These are phyloP conservation scores for Scedosporium apiospermum DNA, from an alignment of 2,329 filamentous ascomycete genomes.

Conservation along the genomic window DNA sequence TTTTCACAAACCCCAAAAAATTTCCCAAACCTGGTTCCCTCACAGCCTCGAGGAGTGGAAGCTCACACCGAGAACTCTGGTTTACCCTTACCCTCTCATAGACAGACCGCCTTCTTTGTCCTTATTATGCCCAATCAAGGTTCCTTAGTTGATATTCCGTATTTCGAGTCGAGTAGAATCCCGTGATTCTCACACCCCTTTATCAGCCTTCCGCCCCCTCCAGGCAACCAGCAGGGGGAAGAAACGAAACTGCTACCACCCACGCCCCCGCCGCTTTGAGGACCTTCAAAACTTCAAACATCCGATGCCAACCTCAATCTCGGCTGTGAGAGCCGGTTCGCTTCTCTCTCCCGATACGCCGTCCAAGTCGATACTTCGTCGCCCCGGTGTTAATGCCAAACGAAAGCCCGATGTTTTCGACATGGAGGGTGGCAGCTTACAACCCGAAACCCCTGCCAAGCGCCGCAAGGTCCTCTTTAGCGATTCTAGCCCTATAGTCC, in stretches of 20 bases:
- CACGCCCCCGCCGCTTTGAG: neutral
- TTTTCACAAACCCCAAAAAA: neutral
- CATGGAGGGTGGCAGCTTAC: slow-evolving; percentile 27
- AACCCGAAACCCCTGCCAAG: slow-evolving; percentile 36
- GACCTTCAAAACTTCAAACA: neutral
- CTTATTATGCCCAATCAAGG: neutral
- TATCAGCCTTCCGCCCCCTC: neutral
- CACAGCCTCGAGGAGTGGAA: neutral
- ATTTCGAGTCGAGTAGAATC: neutral
- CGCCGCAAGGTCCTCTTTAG: slow-evolving; percentile 50
- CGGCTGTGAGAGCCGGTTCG: neutral
- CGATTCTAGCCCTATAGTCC: slow-evolving; percentile 45
- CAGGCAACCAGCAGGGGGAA: neutral
- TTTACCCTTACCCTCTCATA: neutral
- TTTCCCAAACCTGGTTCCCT: neutral
- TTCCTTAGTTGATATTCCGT: neutral
- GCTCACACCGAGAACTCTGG: neutral
- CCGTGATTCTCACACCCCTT: neutral
- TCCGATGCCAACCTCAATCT: neutral
- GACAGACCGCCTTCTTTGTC: neutral
- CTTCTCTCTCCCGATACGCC: slow-evolving; percentile 16
- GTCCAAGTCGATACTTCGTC: slow-evolving; percentile 40
- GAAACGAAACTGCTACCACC: neutral
- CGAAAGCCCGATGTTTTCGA: slow-evolving; percentile 34
- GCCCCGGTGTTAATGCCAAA: slow-evolving; percentile 15